Base-by-base conservation (phyloP, 306 rosid genomes). In the Rosa rugosa region DNA sequence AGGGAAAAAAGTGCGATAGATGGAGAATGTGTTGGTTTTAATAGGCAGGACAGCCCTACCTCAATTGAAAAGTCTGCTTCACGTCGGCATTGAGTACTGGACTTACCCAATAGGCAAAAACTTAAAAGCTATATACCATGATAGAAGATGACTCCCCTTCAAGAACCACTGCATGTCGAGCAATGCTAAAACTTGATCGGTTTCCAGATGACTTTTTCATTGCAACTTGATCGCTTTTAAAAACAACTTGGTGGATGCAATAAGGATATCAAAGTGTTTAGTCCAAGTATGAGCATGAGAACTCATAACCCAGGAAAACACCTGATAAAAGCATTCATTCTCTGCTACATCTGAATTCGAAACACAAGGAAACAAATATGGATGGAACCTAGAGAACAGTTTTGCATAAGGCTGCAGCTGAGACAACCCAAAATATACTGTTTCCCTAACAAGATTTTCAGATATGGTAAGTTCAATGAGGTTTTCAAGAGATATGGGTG, bases 11-110 rank as follows among this genome's bases (percentile, higher is more conserved):
- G 41, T 72, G 60, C 5, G 50, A 80, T 69, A 67, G 82, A 75
- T 74, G 36, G 20, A 82, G 83, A 83, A 80, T 80, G 79, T 79
- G 81, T 84, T 75, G 71, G 75, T 84, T 85, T 42, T 79, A 78
- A 71, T 62, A 69, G 89, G 70, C 91, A 81, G 91, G 87, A 56
- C 89, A 79, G 41, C 76, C 93, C 97, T 94, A 94, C 97, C 99
- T 94, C 82, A 63, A 75, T 53, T 72, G 84, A 83, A 63, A 84
- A 76, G 69, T 80, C 78, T 62, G 86, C 88, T 70, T 78, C 76
- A 72, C 47, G 85, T 53, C 57, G 76, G 82, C 86, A 59, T 77
- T 80, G 69, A 81, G 75, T 75, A 81, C 85, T 67, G 84, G 72
- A 93, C 91, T 93, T 80, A 91, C 87, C 84, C 76, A 73, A 56